Evolutionary conservation across 768 basidiomycete genomes (phyloP).

Genomic region (Lentinula detonsa): DNA sequence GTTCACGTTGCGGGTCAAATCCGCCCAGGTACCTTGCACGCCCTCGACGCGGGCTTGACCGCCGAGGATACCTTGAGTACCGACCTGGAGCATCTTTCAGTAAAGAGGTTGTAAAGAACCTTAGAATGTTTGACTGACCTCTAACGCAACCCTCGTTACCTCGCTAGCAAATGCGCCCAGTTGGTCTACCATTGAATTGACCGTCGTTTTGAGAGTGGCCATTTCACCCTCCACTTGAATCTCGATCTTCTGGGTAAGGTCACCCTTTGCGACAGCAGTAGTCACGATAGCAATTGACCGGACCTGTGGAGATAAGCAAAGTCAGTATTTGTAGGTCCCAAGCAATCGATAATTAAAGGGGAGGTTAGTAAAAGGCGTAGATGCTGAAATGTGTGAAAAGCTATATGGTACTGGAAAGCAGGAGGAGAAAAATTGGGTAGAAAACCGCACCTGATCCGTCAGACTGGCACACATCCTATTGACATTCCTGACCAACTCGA

Average conservation of each 20-base stretch:
- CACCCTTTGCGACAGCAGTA: slow-evolving; percentile 85
- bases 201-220: slow-evolving; percentile 75
- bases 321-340: neutral
- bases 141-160: slow-evolving; percentile 76
- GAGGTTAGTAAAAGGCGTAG: neutral
- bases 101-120: neutral
- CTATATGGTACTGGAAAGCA: neutral
- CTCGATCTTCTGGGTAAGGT: slow-evolving; percentile 89
- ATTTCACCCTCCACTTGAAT: slow-evolving; percentile 87
- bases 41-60: slow-evolving; percentile 88
- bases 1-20: slow-evolving; percentile 87
- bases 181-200: slow-evolving; percentile 94
- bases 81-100: slow-evolving; percentile 34
- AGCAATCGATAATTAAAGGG: neutral
- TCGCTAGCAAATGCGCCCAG: slow-evolving; percentile 83
- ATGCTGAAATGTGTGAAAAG: neutral
- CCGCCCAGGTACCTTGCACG: slow-evolving; percentile 91
- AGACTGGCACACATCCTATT: slow-evolving; percentile 78
- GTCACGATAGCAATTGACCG: slow-evolving; percentile 82
- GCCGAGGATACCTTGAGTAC: slow-evolving; percentile 85
- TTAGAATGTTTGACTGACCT: slow-evolving; percentile 38
- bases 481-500: slow-evolving; percentile 73
- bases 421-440: neutral
- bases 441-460: slow-evolving; percentile 44
- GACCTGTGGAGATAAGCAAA: slow-evolving; percentile 37